These are phyloP conservation scores for Trichoderma sp. DNA, from an alignment of 2,329 filamentous ascomycete species.

Conservation along the genomic window DNA sequence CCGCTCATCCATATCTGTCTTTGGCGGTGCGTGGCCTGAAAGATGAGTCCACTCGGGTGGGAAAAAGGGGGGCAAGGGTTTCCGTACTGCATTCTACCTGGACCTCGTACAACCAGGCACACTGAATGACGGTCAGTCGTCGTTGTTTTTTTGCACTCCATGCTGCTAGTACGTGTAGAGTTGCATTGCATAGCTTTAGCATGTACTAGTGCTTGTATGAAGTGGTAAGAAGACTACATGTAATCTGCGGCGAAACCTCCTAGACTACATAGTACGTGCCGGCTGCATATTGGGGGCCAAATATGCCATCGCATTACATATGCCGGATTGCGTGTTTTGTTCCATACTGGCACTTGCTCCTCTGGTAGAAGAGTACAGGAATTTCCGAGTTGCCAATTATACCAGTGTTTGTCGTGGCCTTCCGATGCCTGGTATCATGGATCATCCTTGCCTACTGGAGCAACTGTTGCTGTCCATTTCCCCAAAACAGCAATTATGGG, in stretches of 20 bases:
- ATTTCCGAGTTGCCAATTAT: neutral
- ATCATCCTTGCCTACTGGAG: slow-evolving; percentile 5
- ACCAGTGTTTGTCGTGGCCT: neutral
- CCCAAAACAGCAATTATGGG: neutral
- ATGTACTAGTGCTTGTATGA: neutral
- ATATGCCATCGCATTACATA: neutral
- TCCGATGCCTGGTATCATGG: neutral
- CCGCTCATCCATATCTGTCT: slow-evolving; percentile 23
- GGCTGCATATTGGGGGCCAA: neutral
- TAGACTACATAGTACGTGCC: neutral
- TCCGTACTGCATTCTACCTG: slow-evolving; percentile 16
- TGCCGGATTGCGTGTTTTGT: neutral
- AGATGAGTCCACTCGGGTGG: slow-evolving; percentile 12
- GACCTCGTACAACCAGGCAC: neutral
- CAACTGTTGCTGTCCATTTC: neutral
- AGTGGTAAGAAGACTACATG: neutral
- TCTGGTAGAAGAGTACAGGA: neutral
- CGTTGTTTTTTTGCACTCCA: neutral
- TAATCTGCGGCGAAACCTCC: neutral
- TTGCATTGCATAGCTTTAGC: neutral
- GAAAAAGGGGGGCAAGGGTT: slow-evolving; percentile 13
- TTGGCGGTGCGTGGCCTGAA: slow-evolving; percentile 13
- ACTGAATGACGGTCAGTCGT: neutral
- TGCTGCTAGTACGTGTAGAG: neutral
- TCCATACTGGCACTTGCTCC: neutral